Percentiles rank a stretch among this genome's conserved stretches.
phyloP scores from a whole-genome alignment of 192 early-diverging fungal species.

The Gryganskiella cystojenkinii region DNA sequence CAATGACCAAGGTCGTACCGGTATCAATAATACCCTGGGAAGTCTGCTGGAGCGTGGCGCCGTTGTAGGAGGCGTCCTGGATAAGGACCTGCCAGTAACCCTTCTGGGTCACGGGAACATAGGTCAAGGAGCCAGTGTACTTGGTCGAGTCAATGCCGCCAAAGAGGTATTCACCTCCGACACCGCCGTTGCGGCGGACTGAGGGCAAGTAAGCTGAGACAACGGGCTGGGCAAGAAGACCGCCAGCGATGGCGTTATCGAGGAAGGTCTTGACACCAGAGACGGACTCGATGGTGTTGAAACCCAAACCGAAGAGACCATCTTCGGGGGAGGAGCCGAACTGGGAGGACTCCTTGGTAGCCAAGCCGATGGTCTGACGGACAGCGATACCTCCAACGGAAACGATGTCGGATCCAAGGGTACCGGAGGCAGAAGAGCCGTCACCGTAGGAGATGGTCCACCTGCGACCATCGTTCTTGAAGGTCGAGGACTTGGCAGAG shows the following conservation, averaged over 20 bases:
- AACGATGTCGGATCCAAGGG: conserved; percentile 63
- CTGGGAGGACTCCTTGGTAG: conserved; percentile 65
- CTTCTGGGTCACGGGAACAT: conserved; percentile 62
- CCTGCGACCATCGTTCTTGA: conserved; percentile 62
- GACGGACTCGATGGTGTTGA: conserved; percentile 59
- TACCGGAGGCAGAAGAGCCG: conserved; percentile 59
- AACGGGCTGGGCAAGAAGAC: conserved; percentile 62
- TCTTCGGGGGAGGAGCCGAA: conserved; percentile 70
- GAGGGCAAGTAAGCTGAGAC: conserved; percentile 71
- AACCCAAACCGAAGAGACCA: conserved; percentile 74
- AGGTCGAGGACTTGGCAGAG: conserved; percentile 60
- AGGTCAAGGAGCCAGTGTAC: conserved; percentile 63
- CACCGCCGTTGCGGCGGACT: conserved; percentile 52
- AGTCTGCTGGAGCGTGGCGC: conserved; percentile 42
- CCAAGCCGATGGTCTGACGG: conserved; percentile 71
- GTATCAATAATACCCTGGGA: conserved; percentile 69
- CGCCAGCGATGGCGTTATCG: conserved; percentile 66
- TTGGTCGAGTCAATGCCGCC: conserved; percentile 63
- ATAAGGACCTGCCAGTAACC: conserved; percentile 70
- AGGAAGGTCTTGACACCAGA: conserved; percentile 63
- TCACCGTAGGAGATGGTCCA: conserved; percentile 77
- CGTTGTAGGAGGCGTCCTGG: conserved; percentile 57
- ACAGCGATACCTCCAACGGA: conserved; percentile 63
- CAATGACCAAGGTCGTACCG: conserved; percentile 71
- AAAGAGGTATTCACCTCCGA: conserved; percentile 64